A percentile compares a stretch with the other conserved stretches of the same genome.
Conservation (phyloP, 1,139 yeast genomes). For the Candida sp. region DNA sequence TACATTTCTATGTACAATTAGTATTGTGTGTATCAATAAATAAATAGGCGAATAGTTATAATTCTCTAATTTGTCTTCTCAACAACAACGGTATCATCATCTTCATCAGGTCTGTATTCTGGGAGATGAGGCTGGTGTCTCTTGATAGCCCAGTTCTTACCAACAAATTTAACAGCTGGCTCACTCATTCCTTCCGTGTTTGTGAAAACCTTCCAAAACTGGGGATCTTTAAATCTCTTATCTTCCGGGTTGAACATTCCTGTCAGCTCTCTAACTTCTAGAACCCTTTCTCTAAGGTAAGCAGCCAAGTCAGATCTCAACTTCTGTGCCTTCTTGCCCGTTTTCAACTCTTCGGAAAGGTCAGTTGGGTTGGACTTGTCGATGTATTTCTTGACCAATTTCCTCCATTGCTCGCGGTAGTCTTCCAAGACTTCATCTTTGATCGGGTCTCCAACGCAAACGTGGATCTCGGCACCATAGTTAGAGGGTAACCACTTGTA, state of each 20-base stretch:
- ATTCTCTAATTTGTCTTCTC: not conserved
- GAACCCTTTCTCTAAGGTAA: slow-evolving; percentile 66
- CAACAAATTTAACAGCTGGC: slow-evolving; percentile 70
- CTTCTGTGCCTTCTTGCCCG: slow-evolving; percentile 63
- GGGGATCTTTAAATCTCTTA: slow-evolving; percentile 65
- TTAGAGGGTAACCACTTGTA: slow-evolving; percentile 67
- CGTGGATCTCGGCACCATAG: slow-evolving; percentile 68
- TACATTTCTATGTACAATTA: too few species aligned
- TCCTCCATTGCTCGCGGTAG: slow-evolving; percentile 71
- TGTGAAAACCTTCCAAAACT: slow-evolving; percentile 76
- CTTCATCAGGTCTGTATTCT: slow-evolving; percentile 28
- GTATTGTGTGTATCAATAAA: too few species aligned
- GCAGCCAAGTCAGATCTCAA: slow-evolving; percentile 76
- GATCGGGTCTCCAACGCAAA: slow-evolving; percentile 75
- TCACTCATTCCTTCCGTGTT: slow-evolving; percentile 66
- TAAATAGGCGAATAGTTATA: not conserved
- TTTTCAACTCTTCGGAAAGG: slow-evolving; percentile 61
- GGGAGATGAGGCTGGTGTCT: slow-evolving; percentile 64
- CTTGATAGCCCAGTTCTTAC: slow-evolving; percentile 81
- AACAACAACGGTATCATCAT: slow-evolving; percentile 1
- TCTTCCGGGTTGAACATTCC: slow-evolving; percentile 60
- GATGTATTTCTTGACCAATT: slow-evolving; percentile 56
- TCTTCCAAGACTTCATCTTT: slow-evolving; percentile 61
- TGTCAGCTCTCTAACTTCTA: slow-evolving; percentile 54
- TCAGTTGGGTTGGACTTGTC: slow-evolving; percentile 58